These are phyloP conservation scores for Huntiella savannae DNA, from an alignment of 2,329 filamentous ascomycete genomes.

Conservation along the genomic window DNA sequence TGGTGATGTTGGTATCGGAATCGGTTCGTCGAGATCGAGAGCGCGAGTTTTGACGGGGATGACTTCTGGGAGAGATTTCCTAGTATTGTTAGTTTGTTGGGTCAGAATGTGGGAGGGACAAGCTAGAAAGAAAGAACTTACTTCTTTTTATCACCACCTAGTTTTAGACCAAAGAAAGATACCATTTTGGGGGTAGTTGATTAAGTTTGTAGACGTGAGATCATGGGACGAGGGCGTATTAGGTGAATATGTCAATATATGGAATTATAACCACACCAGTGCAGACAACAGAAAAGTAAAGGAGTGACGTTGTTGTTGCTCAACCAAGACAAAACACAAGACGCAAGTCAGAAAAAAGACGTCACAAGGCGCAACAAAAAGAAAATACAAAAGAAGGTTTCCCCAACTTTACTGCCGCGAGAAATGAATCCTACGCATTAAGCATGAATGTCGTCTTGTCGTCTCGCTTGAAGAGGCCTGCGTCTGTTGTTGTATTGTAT, in stretches of 20 bases:
- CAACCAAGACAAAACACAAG: neutral
- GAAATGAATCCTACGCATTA: neutral
- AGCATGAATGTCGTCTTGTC: neutral
- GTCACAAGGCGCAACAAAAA: neutral
- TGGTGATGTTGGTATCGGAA: neutral
- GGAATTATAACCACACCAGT: neutral
- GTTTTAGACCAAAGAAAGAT: conserved; percentile 38
- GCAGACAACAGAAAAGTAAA: conserved; percentile 10
- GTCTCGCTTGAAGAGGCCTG: no score
- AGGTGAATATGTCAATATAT: no score
- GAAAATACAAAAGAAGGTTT: neutral
- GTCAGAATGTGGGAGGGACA: neutral
- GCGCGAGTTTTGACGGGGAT: neutral
- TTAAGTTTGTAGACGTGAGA: conserved; percentile 15
- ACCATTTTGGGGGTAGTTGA: conserved; percentile 22
- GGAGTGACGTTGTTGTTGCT: conserved; percentile 9
- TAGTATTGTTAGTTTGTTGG: neutral
- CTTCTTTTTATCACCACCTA: conserved; percentile 38
- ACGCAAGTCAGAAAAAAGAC: neutral
- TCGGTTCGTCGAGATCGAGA: conserved; percentile 1
- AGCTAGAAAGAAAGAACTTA: conserved; percentile 19
- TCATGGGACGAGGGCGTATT: neutral
- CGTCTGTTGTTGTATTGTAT: no score
- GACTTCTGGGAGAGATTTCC: conserved; percentile 5
- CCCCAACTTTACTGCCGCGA: neutral